Percentiles rank a stretch among this genome's conserved stretches.
Evolutionary conservation across 345 rosid genomes (phyloP).

Genomic region (Ceriops tagal): DNA sequence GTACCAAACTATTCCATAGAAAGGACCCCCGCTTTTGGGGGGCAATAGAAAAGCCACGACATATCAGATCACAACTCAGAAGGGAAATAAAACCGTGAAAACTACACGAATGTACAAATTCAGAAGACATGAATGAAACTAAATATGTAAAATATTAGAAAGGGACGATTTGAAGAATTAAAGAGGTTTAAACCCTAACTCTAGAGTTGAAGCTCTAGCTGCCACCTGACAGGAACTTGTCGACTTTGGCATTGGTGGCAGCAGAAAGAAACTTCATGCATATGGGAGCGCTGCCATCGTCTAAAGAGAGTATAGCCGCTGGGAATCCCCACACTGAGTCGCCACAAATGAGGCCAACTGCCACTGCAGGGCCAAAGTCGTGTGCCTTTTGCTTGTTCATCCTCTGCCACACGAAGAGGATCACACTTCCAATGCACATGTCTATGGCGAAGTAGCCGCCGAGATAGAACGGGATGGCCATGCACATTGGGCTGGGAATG

Average conservation of each 20-base stretch:
- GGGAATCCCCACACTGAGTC: constrained; percentile 91
- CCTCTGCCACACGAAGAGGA: constrained; percentile 63
- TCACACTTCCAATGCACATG: constrained; percentile 85
- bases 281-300: constrained; percentile 59
- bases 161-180: too few relatives aligned
- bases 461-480: constrained; percentile 93
- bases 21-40: too few relatives aligned
- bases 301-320: constrained; percentile 72
- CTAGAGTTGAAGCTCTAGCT: neutral
- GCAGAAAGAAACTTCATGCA: constrained; percentile 92
- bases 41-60: too few relatives aligned
- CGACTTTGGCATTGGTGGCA: constrained; percentile 46
- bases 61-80: too few relatives aligned
- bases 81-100: too few relatives aligned
- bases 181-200: too few relatives aligned
- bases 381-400: constrained; percentile 50
- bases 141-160: too few relatives aligned
- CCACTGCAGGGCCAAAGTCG: constrained; percentile 62
- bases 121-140: too few relatives aligned
- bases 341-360: constrained; percentile 86
- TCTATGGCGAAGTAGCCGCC: constrained; percentile 84
- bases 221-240: constrained; percentile 37
- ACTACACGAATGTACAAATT: too few relatives aligned
- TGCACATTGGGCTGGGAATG: constrained; percentile 88
- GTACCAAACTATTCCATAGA: too few relatives aligned